Evolutionary conservation across 2,329 filamentous ascomycete species (phyloP), one percentile per base, ranked within the genome.

Genomic region (Trichoderma simmonsii): DNA sequence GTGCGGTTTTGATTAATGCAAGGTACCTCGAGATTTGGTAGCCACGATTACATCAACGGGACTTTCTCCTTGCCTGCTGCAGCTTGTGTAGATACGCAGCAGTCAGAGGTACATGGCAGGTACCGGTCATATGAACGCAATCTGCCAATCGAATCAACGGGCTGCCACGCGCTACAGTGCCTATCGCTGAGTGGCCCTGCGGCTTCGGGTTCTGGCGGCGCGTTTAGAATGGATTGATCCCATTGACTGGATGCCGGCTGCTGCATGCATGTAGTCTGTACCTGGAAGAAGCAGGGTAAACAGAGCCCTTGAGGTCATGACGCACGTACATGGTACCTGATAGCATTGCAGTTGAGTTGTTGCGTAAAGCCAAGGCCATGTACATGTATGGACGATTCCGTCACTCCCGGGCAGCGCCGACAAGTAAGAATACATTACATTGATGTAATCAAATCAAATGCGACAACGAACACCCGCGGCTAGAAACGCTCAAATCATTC

Each of bases 111-210:
- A 28, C 15, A 32, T 59, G 28, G 18, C 56, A 59, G 18, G 57
- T 60, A 60, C 57, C n/a, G 11, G n/a, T 51, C 43, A 21, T 51
- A n/a, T 51, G n/a, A 51, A 14, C 51, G 24, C 59, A 61, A 36
- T 36, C 61, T 28, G 62, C 34, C 65, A 60, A 60, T 60, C 57
- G 57, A 34, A 69, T 70, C 59, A 32, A 26, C 54, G 51, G 62
- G 34, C 56, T 68, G 72, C 72, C 72, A 73, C 72, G 72, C 72
- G 72, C 39, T 67, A 68, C 72, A 54, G 57, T 63, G 68, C 26
- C 68, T 51, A 67, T 73, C 69, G 68, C 72, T 73, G 61, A 73
- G 54, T 73, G 72, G 72, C 61, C 61, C 56, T 64, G 32, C 68
- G 60, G 43, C 39, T 56, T 59, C 57, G 59, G 68, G 68, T 56